Conservation (phyloP, 108 stramenopile species). For the Cylindrotheca fusiformis region DNA sequence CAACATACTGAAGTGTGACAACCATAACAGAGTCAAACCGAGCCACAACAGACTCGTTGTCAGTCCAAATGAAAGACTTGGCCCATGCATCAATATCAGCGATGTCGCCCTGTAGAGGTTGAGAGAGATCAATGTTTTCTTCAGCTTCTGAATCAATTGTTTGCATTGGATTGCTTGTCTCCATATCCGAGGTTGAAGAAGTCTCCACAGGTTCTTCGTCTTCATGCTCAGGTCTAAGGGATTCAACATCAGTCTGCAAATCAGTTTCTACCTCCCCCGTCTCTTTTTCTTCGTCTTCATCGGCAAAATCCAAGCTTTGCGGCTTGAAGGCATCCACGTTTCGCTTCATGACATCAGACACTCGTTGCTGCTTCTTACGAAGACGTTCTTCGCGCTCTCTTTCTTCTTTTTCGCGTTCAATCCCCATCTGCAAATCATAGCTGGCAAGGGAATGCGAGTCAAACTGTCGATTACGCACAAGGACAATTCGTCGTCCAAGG, state of each 20-base stretch:
- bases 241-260: slow-evolving; percentile 7
- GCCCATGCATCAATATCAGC: slow-evolving; percentile 73
- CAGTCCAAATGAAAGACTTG: slow-evolving; percentile 70
- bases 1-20: slow-evolving; percentile 52
- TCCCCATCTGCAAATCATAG: slow-evolving; percentile 65
- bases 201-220: too few relatives aligned
- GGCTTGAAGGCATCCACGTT: slow-evolving; percentile 60
- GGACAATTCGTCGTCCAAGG: slow-evolving; percentile 58
- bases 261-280: slow-evolving; percentile 32
- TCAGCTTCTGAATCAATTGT: slow-evolving; percentile 28
- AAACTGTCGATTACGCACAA: slow-evolving; percentile 59
- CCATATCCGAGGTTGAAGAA: slow-evolving; percentile 16
- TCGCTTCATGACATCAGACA: slow-evolving; percentile 51
- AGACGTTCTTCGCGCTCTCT: slow-evolving; percentile 37
- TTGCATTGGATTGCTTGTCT: slow-evolving; percentile 37
- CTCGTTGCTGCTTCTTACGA: slow-evolving; percentile 40
- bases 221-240: background rate
- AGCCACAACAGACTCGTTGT: slow-evolving; percentile 63
- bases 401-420: slow-evolving; percentile 61
- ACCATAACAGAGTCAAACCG: slow-evolving; percentile 69
- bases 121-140: slow-evolving; percentile 29
- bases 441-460: slow-evolving; percentile 59
- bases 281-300: slow-evolving; percentile 37
- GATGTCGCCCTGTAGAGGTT: background rate
- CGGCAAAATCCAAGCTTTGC: slow-evolving; percentile 17